Evolutionary conservation across 2,329 filamentous ascomycete species (phyloP), one percentile per base, ranked within the genome.

Genomic region (Penicillium fuscoglaucum): DNA sequence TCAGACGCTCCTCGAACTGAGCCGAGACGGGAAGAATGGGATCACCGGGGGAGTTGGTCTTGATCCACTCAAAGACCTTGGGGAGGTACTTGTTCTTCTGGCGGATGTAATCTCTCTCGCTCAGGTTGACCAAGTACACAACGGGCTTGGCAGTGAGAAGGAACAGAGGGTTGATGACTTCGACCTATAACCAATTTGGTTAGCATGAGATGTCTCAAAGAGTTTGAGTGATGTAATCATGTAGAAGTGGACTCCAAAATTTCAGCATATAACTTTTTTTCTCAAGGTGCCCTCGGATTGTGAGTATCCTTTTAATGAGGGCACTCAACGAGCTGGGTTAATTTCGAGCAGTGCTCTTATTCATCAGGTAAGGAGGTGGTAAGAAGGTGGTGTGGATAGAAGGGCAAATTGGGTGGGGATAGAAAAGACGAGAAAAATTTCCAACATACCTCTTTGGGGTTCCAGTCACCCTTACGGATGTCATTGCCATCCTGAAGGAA

Each of bases 1-100:
- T 91, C 28, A 99, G 83, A 63, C 95, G 91, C 76, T 98, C 93
- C 81, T 99, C 96, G 68, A 96, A 93, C 37, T 85, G 88, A 57
- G 97, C 90, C 0, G 95, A 98, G 70, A 99, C 88, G 61, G 93
- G 95, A 59, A 99, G 91, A 71, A 98, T 88, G 52, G 93, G 90
- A 72, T 97, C 93, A 58, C 91, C 92, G 53, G 87, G 78, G 6
- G 93, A 90, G 76, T 99, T 84, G 75, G 90, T 86, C 82, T 98
- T 96, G 78, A 97, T 87, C 95, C 95, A 99, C 75, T 95, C 90
- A 60, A 90, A 91, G 67, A 98, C 88, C 81, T 93, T 95, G 66
- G 90, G 86, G 56, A 99, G 86, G 80, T 99, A 87, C 87, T 99
- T 99, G 86, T 99, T 99, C 89, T 98, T 99, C 83, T 98, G 95